A percentile compares a stretch with the other conserved stretches of the same genome.
phyloP scores from a whole-genome alignment of 2,329 filamentous ascomycete species.

The Metarhizium anisopliae region DNA sequence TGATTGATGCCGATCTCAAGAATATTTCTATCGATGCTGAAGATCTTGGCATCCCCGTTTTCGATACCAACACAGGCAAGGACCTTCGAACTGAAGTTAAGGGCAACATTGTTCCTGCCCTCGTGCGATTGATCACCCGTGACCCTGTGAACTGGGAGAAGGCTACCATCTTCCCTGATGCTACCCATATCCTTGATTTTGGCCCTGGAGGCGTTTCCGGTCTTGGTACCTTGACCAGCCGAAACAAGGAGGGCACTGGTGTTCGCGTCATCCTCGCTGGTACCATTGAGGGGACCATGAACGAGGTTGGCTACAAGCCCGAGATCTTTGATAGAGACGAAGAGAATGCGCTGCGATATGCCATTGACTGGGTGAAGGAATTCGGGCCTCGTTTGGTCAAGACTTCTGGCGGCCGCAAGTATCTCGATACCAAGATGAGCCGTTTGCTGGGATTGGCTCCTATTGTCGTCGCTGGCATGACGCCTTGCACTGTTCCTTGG shows the following conservation, averaged over 20 bases:
- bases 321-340: constrained; percentile 96
- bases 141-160: constrained; percentile 95
- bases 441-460: constrained; percentile 76
- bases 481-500: constrained; percentile 79
- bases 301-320: constrained; percentile 93
- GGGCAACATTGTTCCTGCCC: constrained; percentile 73
- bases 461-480: constrained; percentile 90
- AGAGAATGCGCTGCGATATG: constrained; percentile 89
- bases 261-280: constrained; percentile 94
- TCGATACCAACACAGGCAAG: constrained; percentile 79
- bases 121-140: constrained; percentile 88
- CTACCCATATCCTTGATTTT: constrained; percentile 93
- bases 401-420: constrained; percentile 81
- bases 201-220: constrained; percentile 95
- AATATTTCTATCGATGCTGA: constrained; percentile 67
- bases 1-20: constrained; percentile 82
- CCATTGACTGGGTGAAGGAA: constrained; percentile 95
- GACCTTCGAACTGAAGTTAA: constrained; percentile 65
- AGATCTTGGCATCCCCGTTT: constrained; percentile 75
- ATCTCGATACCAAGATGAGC: constrained; percentile 95
- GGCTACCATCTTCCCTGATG: constrained; percentile 80
- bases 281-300: constrained; percentile 80
- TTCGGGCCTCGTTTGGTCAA: constrained; percentile 88
- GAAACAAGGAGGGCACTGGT: constrained; percentile 97
- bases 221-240: constrained; percentile 89